These are phyloP conservation scores for Dactylonectria estremocensis DNA, from an alignment of 2,329 filamentous ascomycete species.

Conservation along the genomic window DNA sequence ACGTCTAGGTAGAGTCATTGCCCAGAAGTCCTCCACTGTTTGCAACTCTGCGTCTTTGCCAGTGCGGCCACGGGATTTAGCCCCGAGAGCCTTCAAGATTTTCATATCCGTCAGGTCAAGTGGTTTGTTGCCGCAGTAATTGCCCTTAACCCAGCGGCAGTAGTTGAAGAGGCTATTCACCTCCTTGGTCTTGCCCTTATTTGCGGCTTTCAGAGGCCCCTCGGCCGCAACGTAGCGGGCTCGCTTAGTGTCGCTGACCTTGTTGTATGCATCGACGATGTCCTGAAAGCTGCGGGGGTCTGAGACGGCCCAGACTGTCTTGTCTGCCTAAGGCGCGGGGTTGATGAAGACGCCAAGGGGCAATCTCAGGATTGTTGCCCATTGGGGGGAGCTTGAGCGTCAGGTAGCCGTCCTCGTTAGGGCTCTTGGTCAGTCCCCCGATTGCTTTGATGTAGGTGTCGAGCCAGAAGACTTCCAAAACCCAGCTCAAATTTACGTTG, in stretches of 20 bases:
- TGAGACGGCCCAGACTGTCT: conserved; percentile 11
- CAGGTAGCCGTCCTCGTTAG: conserved; percentile 51
- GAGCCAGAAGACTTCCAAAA: conserved; percentile 13
- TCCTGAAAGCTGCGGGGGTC: conserved; percentile 7
- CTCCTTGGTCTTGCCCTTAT: conserved; percentile 13
- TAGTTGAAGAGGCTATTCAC: conserved; percentile 9
- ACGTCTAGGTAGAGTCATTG: no score
- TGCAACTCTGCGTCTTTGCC: no score
- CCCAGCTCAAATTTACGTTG: conserved; percentile 11
- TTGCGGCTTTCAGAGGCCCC: background rate
- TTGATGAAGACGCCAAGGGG: conserved; percentile 54
- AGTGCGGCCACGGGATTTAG: no score
- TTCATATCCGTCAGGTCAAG: no score
- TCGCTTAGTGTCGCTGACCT: conserved; percentile 3
- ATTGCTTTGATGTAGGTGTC: conserved; percentile 2
- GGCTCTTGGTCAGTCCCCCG: conserved; percentile 51
- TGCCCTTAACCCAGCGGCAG: conserved; percentile 7
- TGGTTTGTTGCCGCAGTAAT: no score
- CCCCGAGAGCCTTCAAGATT: no score
- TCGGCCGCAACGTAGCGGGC: background rate
- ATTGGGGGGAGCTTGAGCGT: conserved; percentile 51
- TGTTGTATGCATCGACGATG: conserved; percentile 14
- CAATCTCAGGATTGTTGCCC: conserved; percentile 45
- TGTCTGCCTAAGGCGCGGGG: conserved; percentile 31
- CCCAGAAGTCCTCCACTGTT: no score